A percentile compares a stretch with the other conserved stretches of the same genome.
These are phyloP conservation scores for Panicum hallii DNA, from an alignment of 202 grass and related monocot species.

Conservation along the genomic window DNA sequence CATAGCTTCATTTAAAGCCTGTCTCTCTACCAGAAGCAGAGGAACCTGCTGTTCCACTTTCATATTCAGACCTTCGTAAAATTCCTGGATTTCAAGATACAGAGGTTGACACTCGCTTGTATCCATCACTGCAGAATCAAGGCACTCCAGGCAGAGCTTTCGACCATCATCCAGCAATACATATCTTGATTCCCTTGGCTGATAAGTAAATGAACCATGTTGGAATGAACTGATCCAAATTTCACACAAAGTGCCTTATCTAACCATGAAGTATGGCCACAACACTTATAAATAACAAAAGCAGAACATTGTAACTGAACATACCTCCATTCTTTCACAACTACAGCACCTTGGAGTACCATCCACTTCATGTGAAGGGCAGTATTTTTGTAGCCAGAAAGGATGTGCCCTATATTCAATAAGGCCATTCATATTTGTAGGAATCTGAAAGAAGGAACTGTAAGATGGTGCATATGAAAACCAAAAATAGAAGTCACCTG, in stretches of 20 bases:
- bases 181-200: conserved; percentile 91
- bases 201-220: conserved; percentile 50
- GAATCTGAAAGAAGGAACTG: conserved; percentile 71
- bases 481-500: conserved; percentile 21
- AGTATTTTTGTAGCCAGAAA: conserved; percentile 99
- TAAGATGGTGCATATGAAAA: conserved; percentile 44
- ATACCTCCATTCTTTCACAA: conserved; percentile 97
- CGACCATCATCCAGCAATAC: conserved; percentile 87
- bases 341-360: conserved; percentile 95
- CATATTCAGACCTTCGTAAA: conserved; percentile 98
- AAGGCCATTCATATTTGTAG: conserved; percentile 82
- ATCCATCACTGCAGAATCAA: conserved; percentile 94
- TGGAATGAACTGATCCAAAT: conserved; percentile 34
- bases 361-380: conserved; percentile 96
- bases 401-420: conserved; percentile 97
- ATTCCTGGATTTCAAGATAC: conserved; percentile 94
- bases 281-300: conserved; percentile 26
- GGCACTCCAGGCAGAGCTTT: conserved; percentile 86
- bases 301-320: conserved; percentile 35
- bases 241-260: conserved; percentile 22
- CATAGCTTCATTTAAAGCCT: conserved; percentile 97
- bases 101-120: conserved; percentile 90
- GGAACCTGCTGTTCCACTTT: conserved; percentile 94
- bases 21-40: conserved; percentile 91
- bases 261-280: conserved; percentile 34